A percentile compares a stretch with the other conserved stretches of the same genome.
These are phyloP conservation scores for Aspergillus kassunensis DNA, from an alignment of 495 filamentous ascomycete species.

Conservation along the genomic window DNA sequence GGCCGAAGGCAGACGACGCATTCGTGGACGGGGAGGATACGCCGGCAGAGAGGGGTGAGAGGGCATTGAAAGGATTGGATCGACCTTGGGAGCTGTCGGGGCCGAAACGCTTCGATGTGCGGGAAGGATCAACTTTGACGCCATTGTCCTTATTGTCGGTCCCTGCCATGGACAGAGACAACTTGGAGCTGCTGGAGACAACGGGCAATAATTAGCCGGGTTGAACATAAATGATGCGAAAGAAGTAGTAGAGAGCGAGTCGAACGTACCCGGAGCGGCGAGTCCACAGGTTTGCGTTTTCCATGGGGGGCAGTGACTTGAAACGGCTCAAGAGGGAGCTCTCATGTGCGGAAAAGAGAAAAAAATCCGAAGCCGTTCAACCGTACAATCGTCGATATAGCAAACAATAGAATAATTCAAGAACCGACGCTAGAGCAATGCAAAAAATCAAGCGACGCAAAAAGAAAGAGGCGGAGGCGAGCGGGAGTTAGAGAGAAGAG, in stretches of 20 bases:
- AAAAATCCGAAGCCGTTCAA: slow-evolving; percentile 8
- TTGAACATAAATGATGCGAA: neutral
- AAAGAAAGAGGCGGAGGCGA: slow-evolving; percentile 12
- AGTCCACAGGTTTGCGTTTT: slow-evolving; percentile 79
- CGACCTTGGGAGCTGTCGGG: slow-evolving; percentile 75
- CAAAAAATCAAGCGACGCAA: neutral
- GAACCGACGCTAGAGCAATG: slow-evolving; percentile 6
- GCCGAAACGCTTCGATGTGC: slow-evolving; percentile 70
- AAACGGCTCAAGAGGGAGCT: slow-evolving; percentile 41
- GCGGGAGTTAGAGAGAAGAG: slow-evolving; percentile 13
- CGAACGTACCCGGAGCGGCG: slow-evolving; percentile 79
- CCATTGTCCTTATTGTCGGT: slow-evolving; percentile 52
- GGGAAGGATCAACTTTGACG: slow-evolving; percentile 61
- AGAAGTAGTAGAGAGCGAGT: slow-evolving; percentile 7
- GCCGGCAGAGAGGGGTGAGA: slow-evolving; percentile 63
- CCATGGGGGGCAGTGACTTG: slow-evolving; percentile 45
- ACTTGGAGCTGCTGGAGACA: slow-evolving; percentile 67
- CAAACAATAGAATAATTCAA: slow-evolving; percentile 2
- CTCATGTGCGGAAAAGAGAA: slow-evolving; percentile 27
- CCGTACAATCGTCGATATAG: slow-evolving; percentile 13
- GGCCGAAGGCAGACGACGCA: slow-evolving; percentile 87
- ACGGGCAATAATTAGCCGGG: slow-evolving; percentile 1
- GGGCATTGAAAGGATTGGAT: slow-evolving; percentile 80
- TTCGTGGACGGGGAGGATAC: slow-evolving; percentile 83
- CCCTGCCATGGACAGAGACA: slow-evolving; percentile 77